A percentile compares a stretch with the other conserved stretches of the same genome.
phyloP scores from a whole-genome alignment of 1,139 yeast species.

The Pichia cactophila region DNA sequence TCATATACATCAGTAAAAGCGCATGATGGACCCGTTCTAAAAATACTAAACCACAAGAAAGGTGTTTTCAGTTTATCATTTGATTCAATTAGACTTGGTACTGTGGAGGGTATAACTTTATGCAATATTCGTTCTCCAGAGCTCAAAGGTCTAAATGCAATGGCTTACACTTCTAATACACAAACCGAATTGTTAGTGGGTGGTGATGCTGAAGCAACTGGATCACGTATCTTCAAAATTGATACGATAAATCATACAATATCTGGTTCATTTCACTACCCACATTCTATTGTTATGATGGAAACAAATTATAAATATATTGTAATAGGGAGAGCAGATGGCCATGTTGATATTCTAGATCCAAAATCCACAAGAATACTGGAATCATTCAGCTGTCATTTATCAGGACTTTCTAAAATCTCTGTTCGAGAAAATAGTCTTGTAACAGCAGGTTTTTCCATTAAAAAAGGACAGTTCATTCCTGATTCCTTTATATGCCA shows the following conservation, averaged over 20 bases:
- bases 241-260: conserved; percentile 53
- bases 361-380: conserved; percentile 47
- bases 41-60: conserved; percentile 44
- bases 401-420: conserved; percentile 68
- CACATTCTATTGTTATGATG: conserved; percentile 34
- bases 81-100: conserved; percentile 45
- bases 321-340: conserved; percentile 61
- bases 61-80: conserved; percentile 55
- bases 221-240: conserved; percentile 43
- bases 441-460: conserved; percentile 76
- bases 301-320: conserved; percentile 38
- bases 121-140: conserved; percentile 31
- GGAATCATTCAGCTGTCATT: conserved; percentile 62
- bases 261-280: conserved; percentile 30
- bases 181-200: conserved; percentile 39
- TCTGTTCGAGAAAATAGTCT: conserved; percentile 71
- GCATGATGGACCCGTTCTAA: conserved; percentile 38
- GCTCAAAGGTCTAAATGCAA: conserved; percentile 17
- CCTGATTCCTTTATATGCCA: conserved; percentile 80
- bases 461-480: conserved; percentile 31
- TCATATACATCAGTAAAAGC: conserved; percentile 50
- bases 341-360: conserved; percentile 73
- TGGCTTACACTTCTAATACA: conserved; percentile 31
- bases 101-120: conserved; percentile 48
- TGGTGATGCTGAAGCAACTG: conserved; percentile 29